Evolutionary conservation across 2,329 filamentous ascomycete species (phyloP).

Genomic region (Cladosporium sp.): DNA sequence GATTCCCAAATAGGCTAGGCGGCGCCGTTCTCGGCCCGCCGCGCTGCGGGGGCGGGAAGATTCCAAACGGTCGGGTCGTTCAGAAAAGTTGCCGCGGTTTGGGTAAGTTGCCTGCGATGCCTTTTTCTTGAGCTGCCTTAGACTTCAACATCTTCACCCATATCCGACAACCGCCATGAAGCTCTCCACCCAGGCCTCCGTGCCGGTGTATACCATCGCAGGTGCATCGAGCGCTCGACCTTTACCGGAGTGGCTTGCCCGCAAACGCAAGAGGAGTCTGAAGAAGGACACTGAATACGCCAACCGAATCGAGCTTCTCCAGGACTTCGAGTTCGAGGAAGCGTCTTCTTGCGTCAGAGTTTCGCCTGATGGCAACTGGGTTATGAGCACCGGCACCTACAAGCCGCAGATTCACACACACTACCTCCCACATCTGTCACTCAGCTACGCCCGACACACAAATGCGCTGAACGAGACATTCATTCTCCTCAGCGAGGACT

Average conservation of each 20-base stretch:
- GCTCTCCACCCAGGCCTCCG: conserved; percentile 76
- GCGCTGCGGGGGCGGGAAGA: neutral
- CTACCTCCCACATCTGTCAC: conserved; percentile 85
- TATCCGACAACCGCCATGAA: conserved; percentile 59
- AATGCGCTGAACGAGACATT: conserved; percentile 91
- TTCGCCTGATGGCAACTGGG: conserved; percentile 95
- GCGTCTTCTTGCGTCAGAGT: conserved; percentile 87
- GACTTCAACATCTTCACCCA: neutral
- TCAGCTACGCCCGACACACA: conserved; percentile 93
- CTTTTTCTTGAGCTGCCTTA: conserved; percentile 12
- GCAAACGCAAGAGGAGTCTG: conserved; percentile 83
- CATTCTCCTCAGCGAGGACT: conserved; percentile 82
- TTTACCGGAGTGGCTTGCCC: conserved; percentile 92
- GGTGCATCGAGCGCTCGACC: conserved; percentile 85
- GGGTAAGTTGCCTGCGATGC: neutral
- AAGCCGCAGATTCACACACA: conserved; percentile 93
- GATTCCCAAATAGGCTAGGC: neutral
- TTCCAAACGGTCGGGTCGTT: conserved; percentile 4
- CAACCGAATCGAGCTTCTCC: conserved; percentile 89
- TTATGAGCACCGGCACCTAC: conserved; percentile 81
- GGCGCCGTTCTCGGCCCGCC: neutral
- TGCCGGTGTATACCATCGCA: conserved; percentile 93
- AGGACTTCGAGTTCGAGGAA: conserved; percentile 98
- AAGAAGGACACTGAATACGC: conserved; percentile 93
- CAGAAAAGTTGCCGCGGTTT: conserved; percentile 22